Base-by-base conservation (phyloP, 2,329 filamentous ascomycete species). In the Eutypa lata region DNA sequence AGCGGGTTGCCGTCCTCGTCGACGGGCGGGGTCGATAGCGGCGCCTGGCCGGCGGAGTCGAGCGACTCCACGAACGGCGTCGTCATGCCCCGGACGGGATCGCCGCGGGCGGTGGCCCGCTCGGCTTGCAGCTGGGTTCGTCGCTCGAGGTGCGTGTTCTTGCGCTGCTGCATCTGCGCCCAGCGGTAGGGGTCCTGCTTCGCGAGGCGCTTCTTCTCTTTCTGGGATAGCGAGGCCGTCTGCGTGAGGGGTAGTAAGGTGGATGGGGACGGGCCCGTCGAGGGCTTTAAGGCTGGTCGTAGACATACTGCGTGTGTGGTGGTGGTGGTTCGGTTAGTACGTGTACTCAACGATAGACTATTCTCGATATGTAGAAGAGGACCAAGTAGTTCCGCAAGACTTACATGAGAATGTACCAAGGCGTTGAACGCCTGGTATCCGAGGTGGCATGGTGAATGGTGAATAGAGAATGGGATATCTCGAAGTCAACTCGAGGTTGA, bases 31-130 rank as follows among this genome's bases (percentile, higher is more conserved):
- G 63, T 61, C 26, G 73, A 74, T 3, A 66, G 45, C 4, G 69
- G 45, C 2, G 66, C 68, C 60, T 83, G 80, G 50, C 79, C 80
- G 21, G 80, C 86, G 10, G 80, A 82, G 66, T 90, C 87, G 62
- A 96, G 86, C 3, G 90, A 92, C 72, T 90, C 81, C 63, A 96
- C 75, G 67, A 96, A 97, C 28, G 91, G 83, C 16, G 94, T 97
- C 37, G 81, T 73, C 54, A 86, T 79, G 66, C 93, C 94, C 62
- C 87, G 82, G 58, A 99, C 78, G 1, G 91, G 89, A 70, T 95
- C 83, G 48, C 93, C 93, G 59, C 87, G 78, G 45, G 79, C 78
- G 46, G 78, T 78, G 53, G 83, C 77, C 54, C 90, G 84, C 66
- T 86, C 77, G 58, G 83, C 75, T 55, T 83, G 71, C 51, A 97